A percentile compares a stretch with the other conserved stretches of the same genome.
These are phyloP conservation scores for Jacaranda mimosifolia DNA, from an alignment of 257 asterid species.

Conservation along the genomic window DNA sequence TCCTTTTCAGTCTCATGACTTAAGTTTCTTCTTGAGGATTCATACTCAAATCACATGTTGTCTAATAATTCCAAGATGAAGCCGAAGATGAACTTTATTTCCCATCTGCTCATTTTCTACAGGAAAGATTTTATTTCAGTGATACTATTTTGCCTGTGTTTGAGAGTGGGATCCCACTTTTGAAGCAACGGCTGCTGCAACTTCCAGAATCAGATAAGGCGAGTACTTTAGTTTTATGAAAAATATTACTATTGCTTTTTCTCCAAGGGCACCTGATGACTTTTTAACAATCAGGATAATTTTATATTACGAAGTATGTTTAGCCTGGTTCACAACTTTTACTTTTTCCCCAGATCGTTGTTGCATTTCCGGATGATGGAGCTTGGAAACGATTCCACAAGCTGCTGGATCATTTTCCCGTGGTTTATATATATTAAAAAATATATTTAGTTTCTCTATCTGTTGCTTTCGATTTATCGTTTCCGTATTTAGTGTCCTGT, in stretches of 20 bases:
- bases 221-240: slow-evolving; percentile 27
- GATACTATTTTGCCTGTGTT: slow-evolving; percentile 89
- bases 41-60: slow-evolving; percentile 1
- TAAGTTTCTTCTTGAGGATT: background rate
- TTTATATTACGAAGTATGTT: background rate
- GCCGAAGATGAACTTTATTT: slow-evolving; percentile 17
- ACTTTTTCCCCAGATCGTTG: slow-evolving; percentile 64
- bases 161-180: slow-evolving; percentile 92
- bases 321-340: slow-evolving; percentile 6
- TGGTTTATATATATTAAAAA: slow-evolving; percentile 52
- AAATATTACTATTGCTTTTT: slow-evolving; percentile 20
- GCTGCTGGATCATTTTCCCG: slow-evolving; percentile 75
- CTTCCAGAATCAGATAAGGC: slow-evolving; percentile 78
- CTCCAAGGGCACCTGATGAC: background rate
- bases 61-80: slow-evolving; percentile 5
- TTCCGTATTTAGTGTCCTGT: slow-evolving; percentile 11
- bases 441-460: background rate
- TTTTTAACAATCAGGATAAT: background rate
- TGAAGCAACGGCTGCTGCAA: slow-evolving; percentile 82
- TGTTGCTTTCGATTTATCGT: slow-evolving; percentile 25
- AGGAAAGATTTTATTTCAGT: slow-evolving; percentile 95
- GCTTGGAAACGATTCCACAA: slow-evolving; percentile 99
- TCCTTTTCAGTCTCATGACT: background rate
- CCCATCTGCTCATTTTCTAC: slow-evolving; percentile 41
- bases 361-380: slow-evolving; percentile 99